Base-by-base conservation (phyloP, 2,329 filamentous ascomycete genomes). In the Ceratocystis cacaofunesta region DNA sequence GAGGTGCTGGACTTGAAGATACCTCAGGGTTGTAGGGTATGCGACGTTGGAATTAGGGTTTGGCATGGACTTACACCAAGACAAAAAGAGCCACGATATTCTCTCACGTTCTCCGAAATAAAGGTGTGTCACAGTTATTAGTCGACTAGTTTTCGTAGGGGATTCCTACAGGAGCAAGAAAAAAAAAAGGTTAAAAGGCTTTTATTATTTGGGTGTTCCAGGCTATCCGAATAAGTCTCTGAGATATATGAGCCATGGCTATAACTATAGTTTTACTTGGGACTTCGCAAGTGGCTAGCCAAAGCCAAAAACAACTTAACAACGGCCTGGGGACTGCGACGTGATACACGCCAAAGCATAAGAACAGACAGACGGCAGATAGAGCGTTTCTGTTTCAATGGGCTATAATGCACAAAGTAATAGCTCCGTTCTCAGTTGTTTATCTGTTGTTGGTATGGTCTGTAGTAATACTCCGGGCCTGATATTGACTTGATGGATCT, bases 401-500 rank as follows among this genome's bases (percentile, higher is more conserved):
- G 30, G 52, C 25, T 57, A 57, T 32, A 57, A 28, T n/a, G 1
- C 25, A 15, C 15, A 30, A 12, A 57, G 22, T 57, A 57, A 32
- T 30, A 22, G 17, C 17, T 22, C 46, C 5, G 15, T 17, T n/a
- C 15, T n/a, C 52, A 12, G 52, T 57, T 57, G 52, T 57, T 57
- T 57, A 57, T 57, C 52, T 57, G 17, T 28, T 57, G 52, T 32
- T 57, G 25, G 52, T 32, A 22, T 57, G 28, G 25, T 32, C 30
- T 57, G 52, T 57, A 57, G 25, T 57, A 57, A 57, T 57, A 57
- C 10, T 32, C 52, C 52, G 52, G 52, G 52, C 17, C 25, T 57
- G 25, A 57, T 57, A 57, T 57, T 36, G 25, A 57, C 28, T 57
- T 30, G 15, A 57, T n/a, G 22, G 52, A 57, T 57, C 52, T 36